A percentile compares a stretch with the other conserved stretches of the same genome.
These are phyloP conservation scores for Neurospora crassa DNA, from an alignment of 2,329 filamentous ascomycete species.

Conservation along the genomic window DNA sequence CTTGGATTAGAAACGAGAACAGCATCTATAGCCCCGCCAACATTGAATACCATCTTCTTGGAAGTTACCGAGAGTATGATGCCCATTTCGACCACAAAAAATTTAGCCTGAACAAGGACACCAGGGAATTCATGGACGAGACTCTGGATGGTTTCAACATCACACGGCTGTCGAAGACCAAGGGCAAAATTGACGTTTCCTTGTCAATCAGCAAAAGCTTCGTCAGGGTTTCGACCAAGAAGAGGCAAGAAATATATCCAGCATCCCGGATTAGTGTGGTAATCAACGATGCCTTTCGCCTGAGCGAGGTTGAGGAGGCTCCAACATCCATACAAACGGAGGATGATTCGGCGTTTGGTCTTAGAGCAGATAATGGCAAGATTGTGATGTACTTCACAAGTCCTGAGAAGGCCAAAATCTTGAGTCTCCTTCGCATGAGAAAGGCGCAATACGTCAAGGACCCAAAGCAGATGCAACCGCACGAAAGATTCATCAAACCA, in stretches of 20 bases:
- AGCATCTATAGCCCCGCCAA: slow-evolving; percentile 55
- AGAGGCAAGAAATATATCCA: slow-evolving; percentile 59
- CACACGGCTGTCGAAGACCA: slow-evolving; percentile 56
- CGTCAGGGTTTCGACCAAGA: slow-evolving; percentile 58
- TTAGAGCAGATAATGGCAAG: slow-evolving; percentile 59
- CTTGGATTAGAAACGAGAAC: slow-evolving; percentile 49
- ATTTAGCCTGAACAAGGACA: slow-evolving; percentile 59
- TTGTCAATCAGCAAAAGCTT: slow-evolving; percentile 63
- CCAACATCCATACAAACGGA: slow-evolving; percentile 54
- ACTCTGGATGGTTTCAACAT: slow-evolving; percentile 57
- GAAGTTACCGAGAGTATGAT: slow-evolving; percentile 56
- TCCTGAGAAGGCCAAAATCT: slow-evolving; percentile 51
- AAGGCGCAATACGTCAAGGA: slow-evolving; percentile 55
- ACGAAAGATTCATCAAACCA: slow-evolving; percentile 56
- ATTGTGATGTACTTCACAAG: slow-evolving; percentile 66
- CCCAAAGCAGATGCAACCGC: slow-evolving; percentile 47
- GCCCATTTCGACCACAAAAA: slow-evolving; percentile 57
- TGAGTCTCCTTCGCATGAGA: slow-evolving; percentile 52
- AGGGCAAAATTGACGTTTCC: slow-evolving; percentile 59
- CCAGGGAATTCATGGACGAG: slow-evolving; percentile 58
- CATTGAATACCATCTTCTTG: slow-evolving; percentile 56
- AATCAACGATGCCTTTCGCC: slow-evolving; percentile 60
- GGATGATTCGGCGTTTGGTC: slow-evolving; percentile 57
- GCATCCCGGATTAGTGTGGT: slow-evolving; percentile 51
- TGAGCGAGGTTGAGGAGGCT: slow-evolving; percentile 59